These are phyloP conservation scores for Paramecium biaurelia DNA, from an alignment of 73 alveolate genomes.

Conservation along the genomic window DNA sequence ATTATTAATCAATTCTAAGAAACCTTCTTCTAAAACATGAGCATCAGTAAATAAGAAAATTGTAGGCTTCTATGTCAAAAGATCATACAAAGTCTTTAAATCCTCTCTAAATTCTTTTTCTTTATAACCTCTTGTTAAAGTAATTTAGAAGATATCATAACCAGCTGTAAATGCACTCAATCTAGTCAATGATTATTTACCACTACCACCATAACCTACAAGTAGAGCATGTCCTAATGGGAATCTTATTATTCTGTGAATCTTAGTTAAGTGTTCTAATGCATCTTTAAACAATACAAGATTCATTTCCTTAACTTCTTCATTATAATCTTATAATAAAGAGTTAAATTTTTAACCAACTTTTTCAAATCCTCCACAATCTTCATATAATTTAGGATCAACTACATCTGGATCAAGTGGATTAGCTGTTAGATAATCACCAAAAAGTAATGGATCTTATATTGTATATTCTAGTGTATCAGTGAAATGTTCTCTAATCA, in stretches of 20 bases:
- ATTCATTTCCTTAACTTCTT: constrained; percentile 88
- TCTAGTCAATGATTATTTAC: constrained; percentile 84
- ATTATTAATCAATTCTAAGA: constrained; percentile 97
- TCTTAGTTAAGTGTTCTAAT: constrained; percentile 74
- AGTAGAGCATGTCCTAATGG: constrained; percentile 81
- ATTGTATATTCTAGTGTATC: constrained; percentile 77
- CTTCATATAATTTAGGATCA: constrained; percentile 96
- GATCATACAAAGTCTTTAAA: constrained; percentile 90
- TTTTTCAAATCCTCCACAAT: constrained; percentile 85
- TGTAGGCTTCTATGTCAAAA: constrained; percentile 87
- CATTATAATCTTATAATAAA: constrained; percentile 94
- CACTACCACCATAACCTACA: constrained; percentile 85
- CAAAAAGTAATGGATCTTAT: constrained; percentile 78
- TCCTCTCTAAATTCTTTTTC: constrained; percentile 99
- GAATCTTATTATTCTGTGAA: constrained; percentile 72
- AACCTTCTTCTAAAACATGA: constrained; percentile 98
- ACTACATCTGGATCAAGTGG: constrained; percentile 93
- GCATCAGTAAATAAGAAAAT: constrained; percentile 99
- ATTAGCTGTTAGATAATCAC: constrained; percentile 89
- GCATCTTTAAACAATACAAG: constrained; percentile 82
- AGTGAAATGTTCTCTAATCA: constrained; percentile 75
- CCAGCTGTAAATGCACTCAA: constrained; percentile 96
- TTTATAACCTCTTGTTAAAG: constrained; percentile 93
- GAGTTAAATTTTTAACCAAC: constrained; percentile 89
- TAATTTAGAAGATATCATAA: constrained; percentile 92